Percentiles rank a stretch among this genome's conserved stretches.
These are phyloP conservation scores for Phytopythium kandeliae DNA, from an alignment of 352 stramenopile genomes.

Conservation along the genomic window DNA sequence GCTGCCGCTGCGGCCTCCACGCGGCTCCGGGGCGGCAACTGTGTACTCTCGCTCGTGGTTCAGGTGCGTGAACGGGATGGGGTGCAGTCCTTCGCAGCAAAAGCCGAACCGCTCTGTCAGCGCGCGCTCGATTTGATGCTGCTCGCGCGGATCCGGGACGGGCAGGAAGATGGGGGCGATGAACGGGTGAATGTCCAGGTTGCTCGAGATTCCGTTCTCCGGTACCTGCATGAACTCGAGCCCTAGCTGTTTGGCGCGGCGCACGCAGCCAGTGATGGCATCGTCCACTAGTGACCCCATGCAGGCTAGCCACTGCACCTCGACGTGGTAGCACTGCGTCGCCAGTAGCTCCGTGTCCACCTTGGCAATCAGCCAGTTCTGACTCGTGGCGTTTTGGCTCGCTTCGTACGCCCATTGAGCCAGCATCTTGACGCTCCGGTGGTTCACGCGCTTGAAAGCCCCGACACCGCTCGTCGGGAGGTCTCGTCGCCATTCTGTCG, in stretches of 20 bases:
- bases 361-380: constrained; percentile 79
- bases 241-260: constrained; percentile 70
- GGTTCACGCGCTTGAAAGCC: constrained; percentile 62
- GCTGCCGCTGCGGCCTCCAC: constrained; percentile 4
- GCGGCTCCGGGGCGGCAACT: constrained; percentile 22
- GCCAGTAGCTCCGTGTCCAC: constrained; percentile 66
- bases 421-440: constrained; percentile 69
- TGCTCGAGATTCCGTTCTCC: constrained; percentile 74
- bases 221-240: constrained; percentile 67
- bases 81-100: constrained; percentile 62
- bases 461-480: constrained; percentile 39
- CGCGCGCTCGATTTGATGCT: constrained; percentile 51
- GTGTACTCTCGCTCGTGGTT: constrained; percentile 57
- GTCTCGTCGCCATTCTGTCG: constrained; percentile 35
- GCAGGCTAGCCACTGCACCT: constrained; percentile 85
- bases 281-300: constrained; percentile 79
- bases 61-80: constrained; percentile 44
- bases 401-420: constrained; percentile 28
- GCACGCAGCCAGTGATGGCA: constrained; percentile 59
- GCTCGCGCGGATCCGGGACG: constrained; percentile 33
- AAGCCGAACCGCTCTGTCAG: constrained; percentile 63
- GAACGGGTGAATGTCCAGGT: constrained; percentile 72
- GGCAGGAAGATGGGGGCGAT: constrained; percentile 73
- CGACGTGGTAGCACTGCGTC: constrained; percentile 76
- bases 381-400: constrained; percentile 57